These are phyloP conservation scores for Ophiostoma pallidulum DNA, from an alignment of 2,329 filamentous ascomycete species.

Conservation along the genomic window DNA sequence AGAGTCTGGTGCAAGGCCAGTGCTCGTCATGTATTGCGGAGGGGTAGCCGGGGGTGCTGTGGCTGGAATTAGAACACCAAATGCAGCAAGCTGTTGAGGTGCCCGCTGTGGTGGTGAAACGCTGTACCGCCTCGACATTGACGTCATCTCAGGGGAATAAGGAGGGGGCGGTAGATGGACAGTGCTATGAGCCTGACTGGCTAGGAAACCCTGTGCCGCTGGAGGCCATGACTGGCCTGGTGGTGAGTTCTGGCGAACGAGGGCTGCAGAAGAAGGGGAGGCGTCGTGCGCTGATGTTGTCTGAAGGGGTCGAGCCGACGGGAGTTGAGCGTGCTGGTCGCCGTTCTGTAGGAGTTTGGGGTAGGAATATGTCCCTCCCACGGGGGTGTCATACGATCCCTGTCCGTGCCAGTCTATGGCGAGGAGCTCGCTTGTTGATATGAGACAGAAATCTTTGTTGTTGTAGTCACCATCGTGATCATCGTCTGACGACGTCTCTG, in stretches of 20 bases:
- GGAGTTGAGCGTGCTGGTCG: not conserved
- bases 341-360: slow-evolving; percentile 16
- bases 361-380: slow-evolving; percentile 34
- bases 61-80: slow-evolving; percentile 16
- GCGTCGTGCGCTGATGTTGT: not conserved
- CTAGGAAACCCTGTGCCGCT: slow-evolving; percentile 12
- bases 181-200: too few relatives aligned
- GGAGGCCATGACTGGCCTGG: not conserved
- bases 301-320: too few relatives aligned
- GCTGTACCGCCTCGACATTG: too few relatives aligned
- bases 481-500: slow-evolving; percentile 25
- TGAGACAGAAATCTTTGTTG: slow-evolving; percentile 31
- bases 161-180: too few relatives aligned
- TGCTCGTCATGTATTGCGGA: slow-evolving; percentile 15
- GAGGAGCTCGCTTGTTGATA: slow-evolving; percentile 46
- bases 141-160: too few relatives aligned
- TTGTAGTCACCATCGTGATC: slow-evolving; percentile 24
- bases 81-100: slow-evolving; percentile 2
- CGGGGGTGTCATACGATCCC: slow-evolving; percentile 32
- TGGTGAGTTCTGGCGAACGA: slow-evolving; percentile 4
- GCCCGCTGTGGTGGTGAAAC: not conserved
- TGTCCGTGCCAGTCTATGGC: slow-evolving; percentile 30
- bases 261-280: not conserved
- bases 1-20: slow-evolving; percentile 38
- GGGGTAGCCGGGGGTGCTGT: slow-evolving; percentile 15